These are phyloP conservation scores for Lipomyces sp. DNA, from an alignment of 805 yeast genomes.

Conservation along the genomic window DNA sequence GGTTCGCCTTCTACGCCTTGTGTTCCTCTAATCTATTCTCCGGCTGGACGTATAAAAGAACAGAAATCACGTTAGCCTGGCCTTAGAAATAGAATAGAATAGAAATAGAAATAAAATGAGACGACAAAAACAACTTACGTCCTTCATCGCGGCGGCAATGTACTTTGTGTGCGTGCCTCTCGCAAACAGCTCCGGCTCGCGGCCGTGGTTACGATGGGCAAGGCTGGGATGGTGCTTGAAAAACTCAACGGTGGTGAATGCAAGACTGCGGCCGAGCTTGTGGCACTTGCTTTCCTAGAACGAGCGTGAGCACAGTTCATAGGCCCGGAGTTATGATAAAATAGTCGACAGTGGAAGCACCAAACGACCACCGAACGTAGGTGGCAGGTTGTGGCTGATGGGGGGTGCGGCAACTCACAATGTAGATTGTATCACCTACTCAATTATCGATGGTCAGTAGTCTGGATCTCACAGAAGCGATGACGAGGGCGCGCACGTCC, in stretches of 20 bases:
- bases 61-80: too few species aligned
- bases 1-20: too few species aligned
- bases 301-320: background rate
- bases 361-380: too few species aligned
- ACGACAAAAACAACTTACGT: slow-evolving; percentile 32
- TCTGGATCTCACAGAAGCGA: too few species aligned
- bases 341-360: too few species aligned
- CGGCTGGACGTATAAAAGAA: too few species aligned
- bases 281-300: slow-evolving; percentile 36
- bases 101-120: background rate
- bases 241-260: slow-evolving; percentile 42
- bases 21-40: too few species aligned
- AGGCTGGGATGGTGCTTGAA: slow-evolving; percentile 28
- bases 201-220: slow-evolving; percentile 1
- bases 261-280: slow-evolving; percentile 42
- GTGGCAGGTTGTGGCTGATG: too few species aligned
- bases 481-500: background rate
- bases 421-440: slow-evolving; percentile 25
- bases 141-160: slow-evolving; percentile 39
- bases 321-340: too few species aligned
- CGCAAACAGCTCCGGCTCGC: slow-evolving; percentile 36
- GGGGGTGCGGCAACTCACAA: too few species aligned
- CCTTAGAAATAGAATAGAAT: slow-evolving; percentile 8
- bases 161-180: slow-evolving; percentile 46
- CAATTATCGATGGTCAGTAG: too few species aligned